A percentile compares a stretch with the other conserved stretches of the same genome.
Conservation (phyloP, 345 rosid genomes). For the Hevea brasiliensis region DNA sequence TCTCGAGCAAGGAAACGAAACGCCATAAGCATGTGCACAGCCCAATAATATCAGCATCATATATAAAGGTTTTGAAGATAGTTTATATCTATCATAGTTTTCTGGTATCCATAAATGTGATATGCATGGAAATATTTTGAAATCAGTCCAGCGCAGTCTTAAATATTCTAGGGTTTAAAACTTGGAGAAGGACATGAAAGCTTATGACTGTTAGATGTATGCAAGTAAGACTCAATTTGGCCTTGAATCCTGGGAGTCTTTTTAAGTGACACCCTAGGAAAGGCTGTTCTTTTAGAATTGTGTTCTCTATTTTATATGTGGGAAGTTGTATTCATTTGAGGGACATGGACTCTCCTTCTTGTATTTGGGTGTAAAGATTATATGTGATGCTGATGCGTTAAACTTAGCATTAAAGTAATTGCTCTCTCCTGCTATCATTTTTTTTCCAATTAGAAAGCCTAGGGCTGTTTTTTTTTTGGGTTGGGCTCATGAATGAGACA, state of each 20-base stretch:
- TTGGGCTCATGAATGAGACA: too few species aligned
- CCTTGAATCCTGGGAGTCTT: background rate
- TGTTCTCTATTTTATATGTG: background rate
- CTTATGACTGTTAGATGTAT: too few species aligned
- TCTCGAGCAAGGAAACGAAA: conserved; percentile 47
- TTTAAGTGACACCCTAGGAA: too few species aligned
- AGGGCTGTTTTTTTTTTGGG: too few species aligned
- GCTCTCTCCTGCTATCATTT: too few species aligned
- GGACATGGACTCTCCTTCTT: too few species aligned
- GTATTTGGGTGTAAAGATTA: too few species aligned
- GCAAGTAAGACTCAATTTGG: background rate
- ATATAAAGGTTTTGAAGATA: background rate
- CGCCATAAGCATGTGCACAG: background rate
- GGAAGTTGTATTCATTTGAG: too few species aligned
- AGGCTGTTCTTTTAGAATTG: background rate
- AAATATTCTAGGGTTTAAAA: background rate
- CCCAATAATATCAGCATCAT: background rate
- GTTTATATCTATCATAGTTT: background rate
- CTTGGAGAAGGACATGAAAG: too few species aligned
- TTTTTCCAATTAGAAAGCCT: too few species aligned
- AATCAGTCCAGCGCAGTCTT: background rate
- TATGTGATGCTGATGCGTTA: too few species aligned
- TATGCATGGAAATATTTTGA: background rate
- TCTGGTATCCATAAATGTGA: background rate
- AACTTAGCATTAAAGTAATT: too few species aligned